Percentiles rank a stretch among this genome's conserved stretches.
Conservation (phyloP, 148 eudicot species). For the Vaccinium macrocarpon region DNA sequence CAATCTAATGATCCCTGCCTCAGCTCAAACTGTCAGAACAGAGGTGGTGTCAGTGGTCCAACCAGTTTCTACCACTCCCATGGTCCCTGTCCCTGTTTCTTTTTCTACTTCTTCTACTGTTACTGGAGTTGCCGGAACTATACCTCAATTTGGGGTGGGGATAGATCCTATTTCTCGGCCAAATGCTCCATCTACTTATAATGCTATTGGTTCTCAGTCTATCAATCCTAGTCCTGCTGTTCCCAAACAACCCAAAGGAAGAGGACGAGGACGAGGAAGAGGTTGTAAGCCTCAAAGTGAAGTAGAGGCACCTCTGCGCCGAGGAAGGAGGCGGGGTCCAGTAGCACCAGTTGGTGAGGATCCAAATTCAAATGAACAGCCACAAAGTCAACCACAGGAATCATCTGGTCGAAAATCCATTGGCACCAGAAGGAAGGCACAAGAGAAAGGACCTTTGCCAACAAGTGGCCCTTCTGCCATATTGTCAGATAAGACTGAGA, state of each 20-base stretch:
- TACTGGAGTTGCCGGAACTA: slow-evolving; percentile 24
- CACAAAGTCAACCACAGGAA: slow-evolving; percentile 31
- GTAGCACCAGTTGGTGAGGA: slow-evolving; percentile 33
- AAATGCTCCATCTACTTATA: slow-evolving; percentile 21
- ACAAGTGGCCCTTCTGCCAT: slow-evolving; percentile 1
- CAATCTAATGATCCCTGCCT: slow-evolving; percentile 29
- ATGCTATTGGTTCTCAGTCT: slow-evolving; percentile 27
- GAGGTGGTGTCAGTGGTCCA: slow-evolving; percentile 12
- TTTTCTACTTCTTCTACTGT: slow-evolving; percentile 28
- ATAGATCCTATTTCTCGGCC: slow-evolving; percentile 21
- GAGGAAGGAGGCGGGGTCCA: slow-evolving; percentile 59
- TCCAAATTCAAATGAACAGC: slow-evolving; percentile 32
- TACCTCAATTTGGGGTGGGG: slow-evolving; percentile 30
- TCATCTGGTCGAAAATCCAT: slow-evolving; percentile 38
- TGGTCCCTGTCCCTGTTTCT: slow-evolving; percentile 31
- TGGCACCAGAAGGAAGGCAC: slow-evolving; percentile 32
- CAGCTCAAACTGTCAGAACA: slow-evolving; percentile 6
- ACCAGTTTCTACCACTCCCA: slow-evolving; percentile 22
- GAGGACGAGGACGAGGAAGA: slow-evolving; percentile 36
- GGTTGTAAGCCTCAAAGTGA: slow-evolving; percentile 39
- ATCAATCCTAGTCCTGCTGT: slow-evolving; percentile 27
- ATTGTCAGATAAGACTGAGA: slow-evolving; percentile 14
- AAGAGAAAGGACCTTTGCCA: not conserved
- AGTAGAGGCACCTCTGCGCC: slow-evolving; percentile 53
- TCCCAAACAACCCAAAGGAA: slow-evolving; percentile 36